Evolutionary conservation across 2,329 filamentous ascomycete genomes (phyloP), one percentile per base, ranked within the genome.

Genomic region (Fusarium clavum): DNA sequence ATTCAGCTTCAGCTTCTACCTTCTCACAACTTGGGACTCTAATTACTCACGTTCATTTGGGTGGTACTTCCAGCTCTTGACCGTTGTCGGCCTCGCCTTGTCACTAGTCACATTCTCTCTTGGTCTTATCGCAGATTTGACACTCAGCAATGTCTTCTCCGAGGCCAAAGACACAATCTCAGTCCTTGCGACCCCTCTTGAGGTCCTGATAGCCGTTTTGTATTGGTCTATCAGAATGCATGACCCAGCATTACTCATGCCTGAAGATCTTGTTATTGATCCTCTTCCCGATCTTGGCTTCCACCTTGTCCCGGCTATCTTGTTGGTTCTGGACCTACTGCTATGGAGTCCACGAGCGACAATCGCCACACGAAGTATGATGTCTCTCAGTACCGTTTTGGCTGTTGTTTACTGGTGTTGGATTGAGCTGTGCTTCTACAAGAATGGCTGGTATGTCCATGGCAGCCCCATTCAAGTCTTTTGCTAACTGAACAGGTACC

Each of bases 181-280:
- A 16, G 27, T 62, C 3, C 47, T 63, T 12, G 47, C 57, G 11
- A 62, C 57, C 0, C 57, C 60, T 25, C 60, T 63, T 10, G 57
- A 63, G 20, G 60, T 63, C 18, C 60, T 62, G 20, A 62, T 62
- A 7, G 47, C 60, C 0, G 57, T 62, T 12, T 2, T 63, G 2
- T 63, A 63, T 8, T 63, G 60, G 60, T 62, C 60, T 1, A 63
- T 63, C 10, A 63, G 52, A 16, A 40, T 62, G 4, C 57, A 63
- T 2, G 47, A 63, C 3, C 60, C 60, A n/a, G 16, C 60, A 5
- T 8, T 62, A 2, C 57, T 63, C 6, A 63, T 63, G 47, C 60
- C 60, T 4, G 57, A 52, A 8, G 60, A 63, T 49, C 41, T 63
- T 8, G 47, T 62, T 4, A 62, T 63, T 1, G 38, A 63, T 16